Evolutionary conservation across 805 yeast species (phyloP), one percentile per base, ranked within the genome.

Genomic region (Hanseniaspora valbyensis): DNA sequence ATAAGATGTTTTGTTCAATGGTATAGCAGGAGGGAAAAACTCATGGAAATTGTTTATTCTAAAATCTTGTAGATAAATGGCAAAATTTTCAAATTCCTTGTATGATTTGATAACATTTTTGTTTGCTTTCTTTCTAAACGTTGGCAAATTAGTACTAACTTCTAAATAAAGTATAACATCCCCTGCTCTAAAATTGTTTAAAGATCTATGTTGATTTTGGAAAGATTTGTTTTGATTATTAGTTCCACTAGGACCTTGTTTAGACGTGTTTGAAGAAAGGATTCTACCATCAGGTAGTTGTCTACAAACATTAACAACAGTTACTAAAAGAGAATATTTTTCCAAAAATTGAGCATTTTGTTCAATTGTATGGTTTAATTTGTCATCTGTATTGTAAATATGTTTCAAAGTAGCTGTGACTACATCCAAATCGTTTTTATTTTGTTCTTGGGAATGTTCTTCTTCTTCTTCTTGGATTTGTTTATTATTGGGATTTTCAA

Each of bases 21-120:
- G 96, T 38, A 92, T 69, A 5, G 94, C 80, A 0, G 97, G 96
- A 3, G 92, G 88, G 66, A 90, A 88, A 51, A 92, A 89, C 63
- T 92, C 97, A 29, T 90, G 81, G 59, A 88, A 50, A 16, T 24
- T 18, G 32, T 43, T 33, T 18, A 50, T 36, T 33, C 50, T 83
- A 34, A 94, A 84, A 19, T 80, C 79, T 52, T 80, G 78, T 55
- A 92, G 68, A 61, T 83, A 90, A 56, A 78, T 78, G 65, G 84
- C 85, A 59, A 92, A 77, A 53, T 79, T 76, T 29, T 75, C 76
- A 56, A 88, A 72, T 63, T 92, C 98, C 53, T 74, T 74, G 61
- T 78, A 83, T 0, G 95, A 81, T 53, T 96, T 76, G 56, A 95
- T 78, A 14, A 90, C 69, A 51, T 81, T 89, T 50, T 79, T 77